These are phyloP conservation scores for Rhodotorula babjevae DNA, from an alignment of 768 basidiomycete species.

Conservation along the genomic window DNA sequence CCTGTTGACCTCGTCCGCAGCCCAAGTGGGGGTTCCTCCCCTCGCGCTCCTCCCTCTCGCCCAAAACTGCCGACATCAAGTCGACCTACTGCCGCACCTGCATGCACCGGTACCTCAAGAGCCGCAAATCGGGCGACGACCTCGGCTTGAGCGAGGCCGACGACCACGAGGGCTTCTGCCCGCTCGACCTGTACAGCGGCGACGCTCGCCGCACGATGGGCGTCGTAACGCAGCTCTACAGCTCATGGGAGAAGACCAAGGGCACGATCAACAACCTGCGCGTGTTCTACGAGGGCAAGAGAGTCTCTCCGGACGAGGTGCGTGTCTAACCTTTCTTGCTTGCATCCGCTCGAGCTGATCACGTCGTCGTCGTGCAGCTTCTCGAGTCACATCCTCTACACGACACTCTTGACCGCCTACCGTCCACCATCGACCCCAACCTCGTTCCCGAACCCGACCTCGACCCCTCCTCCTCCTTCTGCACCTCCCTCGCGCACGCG, in stretches of 20 bases:
- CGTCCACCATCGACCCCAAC: too few species aligned
- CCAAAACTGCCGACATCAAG: conserved; percentile 59
- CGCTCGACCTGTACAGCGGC: conserved; percentile 80
- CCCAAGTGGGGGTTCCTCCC: conserved; percentile 98
- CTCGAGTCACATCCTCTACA: neutral
- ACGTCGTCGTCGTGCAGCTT: too few species aligned
- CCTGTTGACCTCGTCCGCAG: conserved; percentile 49
- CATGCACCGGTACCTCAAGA: conserved; percentile 68
- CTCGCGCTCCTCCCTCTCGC: conserved; percentile 58
- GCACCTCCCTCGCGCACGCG: conserved; percentile 53
- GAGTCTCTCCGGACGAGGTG: neutral
- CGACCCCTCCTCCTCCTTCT: conserved; percentile 44
- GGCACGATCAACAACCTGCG: conserved; percentile 75
- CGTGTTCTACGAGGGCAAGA: conserved; percentile 64
- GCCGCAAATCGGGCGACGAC: neutral
- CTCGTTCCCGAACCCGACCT: too few species aligned
- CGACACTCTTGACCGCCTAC: neutral
- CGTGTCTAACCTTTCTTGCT: too few species aligned
- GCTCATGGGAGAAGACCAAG: conserved; percentile 62
- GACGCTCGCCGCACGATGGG: conserved; percentile 58
- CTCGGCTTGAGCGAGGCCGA: neutral
- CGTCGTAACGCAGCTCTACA: conserved; percentile 69
- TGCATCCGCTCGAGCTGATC: too few species aligned
- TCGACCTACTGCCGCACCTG: conserved; percentile 76
- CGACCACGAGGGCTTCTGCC: conserved; percentile 59